Evolutionary conservation across 2,329 filamentous ascomycete genomes (phyloP).

Genomic region (Spiromastix sp.): DNA sequence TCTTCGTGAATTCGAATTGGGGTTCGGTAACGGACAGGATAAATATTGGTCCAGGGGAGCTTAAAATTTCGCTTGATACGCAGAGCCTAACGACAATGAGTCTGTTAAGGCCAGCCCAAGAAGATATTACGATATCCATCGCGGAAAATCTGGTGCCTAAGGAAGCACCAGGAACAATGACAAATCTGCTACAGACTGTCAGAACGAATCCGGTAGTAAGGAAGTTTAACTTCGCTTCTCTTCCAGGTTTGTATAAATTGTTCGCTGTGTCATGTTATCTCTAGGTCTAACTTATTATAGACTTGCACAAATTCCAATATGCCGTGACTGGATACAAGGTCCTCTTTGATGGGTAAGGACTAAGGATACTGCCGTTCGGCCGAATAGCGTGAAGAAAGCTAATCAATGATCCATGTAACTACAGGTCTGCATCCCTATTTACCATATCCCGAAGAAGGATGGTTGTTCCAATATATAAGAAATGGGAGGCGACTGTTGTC

Average conservation of each 20-base stretch:
- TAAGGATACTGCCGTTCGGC: background rate
- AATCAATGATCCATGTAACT: too few species aligned
- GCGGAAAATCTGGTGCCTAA: slow-evolving; percentile 55
- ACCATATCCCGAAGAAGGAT: slow-evolving; percentile 75
- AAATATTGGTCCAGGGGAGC: slow-evolving; percentile 61
- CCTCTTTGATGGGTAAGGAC: slow-evolving; percentile 52
- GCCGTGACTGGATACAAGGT: slow-evolving; percentile 74
- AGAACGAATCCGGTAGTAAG: slow-evolving; percentile 57
- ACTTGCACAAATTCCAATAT: slow-evolving; percentile 68
- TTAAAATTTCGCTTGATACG: slow-evolving; percentile 56
- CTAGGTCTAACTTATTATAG: slow-evolving; percentile 25
- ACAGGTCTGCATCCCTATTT: slow-evolving; percentile 57
- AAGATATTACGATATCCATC: slow-evolving; percentile 66
- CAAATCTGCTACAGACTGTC: slow-evolving; percentile 49
- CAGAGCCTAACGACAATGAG: slow-evolving; percentile 52
- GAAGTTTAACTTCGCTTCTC: slow-evolving; percentile 56
- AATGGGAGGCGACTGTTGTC: slow-evolving; percentile 75
- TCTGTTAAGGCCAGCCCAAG: slow-evolving; percentile 61
- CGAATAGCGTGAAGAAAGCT: background rate
- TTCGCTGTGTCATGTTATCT: background rate
- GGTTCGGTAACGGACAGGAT: slow-evolving; percentile 75
- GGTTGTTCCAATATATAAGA: slow-evolving; percentile 89
- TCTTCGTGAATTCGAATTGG: slow-evolving; percentile 64
- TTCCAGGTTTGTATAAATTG: slow-evolving; percentile 27
- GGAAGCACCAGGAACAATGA: slow-evolving; percentile 53